Evolutionary conservation across 805 yeast species (phyloP), one percentile per base, ranked within the genome.

Genomic region (Candida maesae): DNA sequence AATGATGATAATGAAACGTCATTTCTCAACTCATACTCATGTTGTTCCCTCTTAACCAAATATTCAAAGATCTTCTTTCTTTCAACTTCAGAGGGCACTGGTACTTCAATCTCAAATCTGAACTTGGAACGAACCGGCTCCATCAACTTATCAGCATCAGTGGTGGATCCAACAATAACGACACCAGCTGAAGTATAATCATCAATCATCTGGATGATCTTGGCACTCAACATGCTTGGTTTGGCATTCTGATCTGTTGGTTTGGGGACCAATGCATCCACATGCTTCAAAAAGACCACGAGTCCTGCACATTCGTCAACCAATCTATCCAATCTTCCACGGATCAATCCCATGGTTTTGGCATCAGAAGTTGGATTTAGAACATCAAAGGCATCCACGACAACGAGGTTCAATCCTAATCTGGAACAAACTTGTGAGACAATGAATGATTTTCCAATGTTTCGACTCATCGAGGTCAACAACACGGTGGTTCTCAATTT

Each of bases 81-180:
- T 61, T 93, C 97, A 1, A 51, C 42, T 56, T 91, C 97, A 16
- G 72, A 68, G 0, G 98, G 96, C 2, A 89, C 95, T 3, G 77
- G 72, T 9, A 91, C 69, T 14, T 75, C 76, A 15, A 90, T 66
- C 55, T 87, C 95, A 61, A 89, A 90, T 55, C 81, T 84, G 52
- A 89, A 71, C 33, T 73, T 68, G 36, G 84, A 75, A 49, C 95
- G 72, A 2, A 89, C 61, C 16, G 73, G 70, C 37, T 79, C 84
- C 19, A 86, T 76, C 12, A 91, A 58, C 38, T 73, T 69, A 50
- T 87, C 96, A 2, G 78, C 65, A 46, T 87, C 87, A 46, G 78
- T 75, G 3, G 74, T 68, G 6, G 95, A 81, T 4, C 85, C 86
- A 31, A 84, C 68, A 14, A 89, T 65, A 0, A 84, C 66, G 0